Evolutionary conservation across 2,329 filamentous ascomycete genomes (phyloP).

Genomic region (Verticillium dahliae): DNA sequence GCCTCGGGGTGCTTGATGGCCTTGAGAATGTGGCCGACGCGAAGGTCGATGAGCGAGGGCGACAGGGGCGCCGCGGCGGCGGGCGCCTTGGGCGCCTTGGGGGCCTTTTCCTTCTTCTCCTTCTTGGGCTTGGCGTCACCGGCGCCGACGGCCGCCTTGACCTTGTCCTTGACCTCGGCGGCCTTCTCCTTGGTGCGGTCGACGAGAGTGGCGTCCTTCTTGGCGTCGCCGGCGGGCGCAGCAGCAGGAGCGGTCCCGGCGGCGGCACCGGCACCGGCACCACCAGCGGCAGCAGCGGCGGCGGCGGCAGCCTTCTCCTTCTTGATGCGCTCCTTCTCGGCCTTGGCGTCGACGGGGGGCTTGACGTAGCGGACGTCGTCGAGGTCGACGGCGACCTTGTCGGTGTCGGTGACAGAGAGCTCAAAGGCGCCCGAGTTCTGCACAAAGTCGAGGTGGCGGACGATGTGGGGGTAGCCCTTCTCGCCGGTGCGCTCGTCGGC

Average conservation of each 20-base stretch:
- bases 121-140: constrained; percentile 53
- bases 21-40: constrained; percentile 96
- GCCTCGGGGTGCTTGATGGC: constrained; percentile 93
- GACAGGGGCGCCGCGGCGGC: constrained; percentile 70
- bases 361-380: constrained; percentile 81
- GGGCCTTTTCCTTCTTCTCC: constrained; percentile 85
- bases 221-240: constrained; percentile 46
- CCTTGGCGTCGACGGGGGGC: constrained; percentile 83
- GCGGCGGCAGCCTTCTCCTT: constrained; percentile 80
- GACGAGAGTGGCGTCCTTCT: constrained; percentile 36
- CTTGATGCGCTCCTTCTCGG: constrained; percentile 94
- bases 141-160: constrained; percentile 30
- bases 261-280: constrained; percentile 36
- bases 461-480: constrained; percentile 82
- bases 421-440: constrained; percentile 78
- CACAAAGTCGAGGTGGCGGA: constrained; percentile 88
- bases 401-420: constrained; percentile 59
- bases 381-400: constrained; percentile 74
- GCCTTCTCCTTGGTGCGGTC: constrained; percentile 40
- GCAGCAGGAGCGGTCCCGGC: constrained; percentile 18
- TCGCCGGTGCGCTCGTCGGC: constrained; percentile 84
- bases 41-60: constrained; percentile 83
- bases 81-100: constrained; percentile 64
- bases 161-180: constrained; percentile 40
- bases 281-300: constrained; percentile 40